A percentile compares a stretch with the other conserved stretches of the same genome.
These are phyloP conservation scores for Colletotrichum neosansevieriae DNA, from an alignment of 2,329 filamentous ascomycete species.

Conservation along the genomic window DNA sequence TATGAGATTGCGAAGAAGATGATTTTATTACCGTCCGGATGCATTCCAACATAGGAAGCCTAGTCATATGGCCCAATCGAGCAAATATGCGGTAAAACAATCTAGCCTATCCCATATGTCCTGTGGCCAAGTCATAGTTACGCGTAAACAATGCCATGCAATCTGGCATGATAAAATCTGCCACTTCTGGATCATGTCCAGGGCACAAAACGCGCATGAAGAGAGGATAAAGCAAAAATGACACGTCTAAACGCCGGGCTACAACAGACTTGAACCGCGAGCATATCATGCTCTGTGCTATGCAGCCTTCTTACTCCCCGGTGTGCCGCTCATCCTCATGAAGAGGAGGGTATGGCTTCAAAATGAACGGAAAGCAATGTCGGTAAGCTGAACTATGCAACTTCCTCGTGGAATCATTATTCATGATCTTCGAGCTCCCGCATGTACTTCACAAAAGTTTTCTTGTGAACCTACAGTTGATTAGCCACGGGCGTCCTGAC, in stretches of 20 bases:
- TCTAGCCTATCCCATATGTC: constrained; percentile 9
- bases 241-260: constrained; percentile 5
- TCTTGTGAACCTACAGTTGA: constrained; percentile 82
- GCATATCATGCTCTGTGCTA: background rate
- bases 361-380: background rate
- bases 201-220: background rate
- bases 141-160: constrained; percentile 16
- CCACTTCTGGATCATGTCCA: background rate
- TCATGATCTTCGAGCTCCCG: constrained; percentile 78
- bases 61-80: background rate
- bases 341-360: background rate
- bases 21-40: no score
- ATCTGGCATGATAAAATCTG: constrained; percentile 6
- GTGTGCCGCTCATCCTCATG: background rate
- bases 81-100: background rate
- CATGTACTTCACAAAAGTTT: constrained; percentile 94
- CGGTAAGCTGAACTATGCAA: background rate
- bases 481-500: background rate
- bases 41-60: background rate
- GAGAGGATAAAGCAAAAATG: background rate
- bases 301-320: constrained; percentile 5
- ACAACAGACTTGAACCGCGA: background rate
- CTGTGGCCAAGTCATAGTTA: background rate
- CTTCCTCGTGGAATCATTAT: background rate
- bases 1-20: no score